Percentiles rank a stretch among this genome's conserved stretches.
Conservation (phyloP, 2,329 filamentous ascomycete species). For the Fusarium cicatricum region DNA sequence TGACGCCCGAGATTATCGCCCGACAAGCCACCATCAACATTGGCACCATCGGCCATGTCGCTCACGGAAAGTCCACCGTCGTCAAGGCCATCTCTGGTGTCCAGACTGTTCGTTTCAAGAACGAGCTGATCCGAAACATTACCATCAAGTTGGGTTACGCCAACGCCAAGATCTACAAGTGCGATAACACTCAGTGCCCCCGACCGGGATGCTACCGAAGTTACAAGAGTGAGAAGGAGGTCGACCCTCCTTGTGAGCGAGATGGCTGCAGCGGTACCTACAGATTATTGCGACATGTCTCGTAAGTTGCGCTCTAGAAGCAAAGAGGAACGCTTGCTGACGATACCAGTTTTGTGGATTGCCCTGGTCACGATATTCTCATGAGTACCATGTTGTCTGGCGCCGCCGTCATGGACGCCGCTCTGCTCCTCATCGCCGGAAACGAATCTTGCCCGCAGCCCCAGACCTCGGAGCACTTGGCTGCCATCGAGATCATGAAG, state of each 20-base stretch:
- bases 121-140: slow-evolving; percentile 98
- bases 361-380: slow-evolving; percentile 99
- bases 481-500: slow-evolving; percentile 99
- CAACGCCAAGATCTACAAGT: slow-evolving; percentile 99
- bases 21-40: slow-evolving; percentile 99
- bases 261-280: slow-evolving; percentile 91
- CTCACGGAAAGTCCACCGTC: slow-evolving; percentile 98
- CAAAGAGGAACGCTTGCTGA: slow-evolving; percentile 29
- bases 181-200: slow-evolving; percentile 89
- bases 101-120: slow-evolving; percentile 99
- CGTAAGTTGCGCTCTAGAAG: slow-evolving; percentile 65
- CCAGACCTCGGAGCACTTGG: slow-evolving; percentile 98
- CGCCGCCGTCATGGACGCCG: slow-evolving; percentile 99
- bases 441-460: slow-evolving; percentile 99
- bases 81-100: slow-evolving; percentile 99
- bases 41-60: slow-evolving; percentile 97
- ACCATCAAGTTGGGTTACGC: slow-evolving; percentile 99
- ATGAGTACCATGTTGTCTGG: slow-evolving; percentile 99
- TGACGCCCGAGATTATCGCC: slow-evolving; percentile 96
- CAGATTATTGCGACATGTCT: slow-evolving; percentile 88
- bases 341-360: slow-evolving; percentile 84
- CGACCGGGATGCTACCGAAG: slow-evolving; percentile 94
- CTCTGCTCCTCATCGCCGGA: slow-evolving; percentile 92
- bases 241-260: slow-evolving; percentile 94
- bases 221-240: slow-evolving; percentile 99